These are phyloP conservation scores for Pseudoscleropodium purum DNA, from an alignment of 225 moss, liverwort and hornwort species.

Conservation along the genomic window DNA sequence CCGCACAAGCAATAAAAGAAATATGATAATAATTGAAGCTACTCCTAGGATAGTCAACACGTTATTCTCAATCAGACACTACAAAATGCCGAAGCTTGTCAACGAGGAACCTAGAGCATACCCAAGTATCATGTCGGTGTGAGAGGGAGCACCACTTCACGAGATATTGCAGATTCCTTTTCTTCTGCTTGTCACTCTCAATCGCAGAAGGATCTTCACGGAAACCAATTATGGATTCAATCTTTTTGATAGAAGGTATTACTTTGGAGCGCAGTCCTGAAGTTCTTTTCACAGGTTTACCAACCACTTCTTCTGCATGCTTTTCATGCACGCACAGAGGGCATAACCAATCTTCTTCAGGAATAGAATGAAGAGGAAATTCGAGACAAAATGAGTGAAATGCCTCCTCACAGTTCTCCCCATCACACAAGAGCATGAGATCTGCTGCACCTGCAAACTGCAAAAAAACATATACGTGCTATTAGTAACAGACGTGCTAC, in stretches of 20 bases:
- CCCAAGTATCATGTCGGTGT: constrained; percentile 85
- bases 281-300: constrained; percentile 21
- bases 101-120: constrained; percentile 11
- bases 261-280: constrained; percentile 16
- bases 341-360: constrained; percentile 82
- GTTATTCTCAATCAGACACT: neutral
- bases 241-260: constrained; percentile 42
- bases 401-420: constrained; percentile 61
- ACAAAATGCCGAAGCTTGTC: neutral
- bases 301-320: neutral
- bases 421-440: constrained; percentile 77
- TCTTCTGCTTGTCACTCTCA: constrained; percentile 12
- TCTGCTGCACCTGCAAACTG: constrained; percentile 81
- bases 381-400: constrained; percentile 82
- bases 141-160: constrained; percentile 81
- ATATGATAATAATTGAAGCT: neutral
- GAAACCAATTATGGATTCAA: constrained; percentile 56
- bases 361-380: constrained; percentile 55
- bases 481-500: neutral
- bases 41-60: neutral
- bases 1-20: neutral
- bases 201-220: constrained; percentile 31
- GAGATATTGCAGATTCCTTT: constrained; percentile 44
- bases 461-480: neutral
- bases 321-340: constrained; percentile 44